These are phyloP conservation scores for Mycena venus DNA, from an alignment of 768 basidiomycete species.

Conservation along the genomic window DNA sequence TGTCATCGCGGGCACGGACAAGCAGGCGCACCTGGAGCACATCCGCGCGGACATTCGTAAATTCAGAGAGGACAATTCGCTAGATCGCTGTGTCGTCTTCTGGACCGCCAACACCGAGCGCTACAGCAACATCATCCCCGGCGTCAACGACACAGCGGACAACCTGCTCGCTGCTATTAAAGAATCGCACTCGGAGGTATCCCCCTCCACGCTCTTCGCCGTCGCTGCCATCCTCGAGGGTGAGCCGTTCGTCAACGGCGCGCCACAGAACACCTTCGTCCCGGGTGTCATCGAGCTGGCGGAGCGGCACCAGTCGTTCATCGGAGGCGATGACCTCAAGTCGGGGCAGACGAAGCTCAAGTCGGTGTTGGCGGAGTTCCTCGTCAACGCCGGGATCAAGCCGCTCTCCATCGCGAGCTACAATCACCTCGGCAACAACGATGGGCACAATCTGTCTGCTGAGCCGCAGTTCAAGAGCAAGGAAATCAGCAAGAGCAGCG, in stretches of 20 bases:
- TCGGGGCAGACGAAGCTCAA: conserved; percentile 98
- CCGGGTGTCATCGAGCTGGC: conserved; percentile 95
- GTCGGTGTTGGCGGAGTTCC: conserved; percentile 96
- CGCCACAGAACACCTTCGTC: conserved; percentile 99
- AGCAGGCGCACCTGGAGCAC: conserved; percentile 91
- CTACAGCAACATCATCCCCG: conserved; percentile 94
- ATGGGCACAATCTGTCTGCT: conserved; percentile 91
- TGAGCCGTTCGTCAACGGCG: conserved; percentile 96
- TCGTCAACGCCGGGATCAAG: conserved; percentile 99
- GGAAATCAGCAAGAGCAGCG: conserved; percentile 97
- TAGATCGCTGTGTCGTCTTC: conserved; percentile 94
- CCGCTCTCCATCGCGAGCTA: conserved; percentile 97
- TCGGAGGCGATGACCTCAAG: conserved; percentile 98
- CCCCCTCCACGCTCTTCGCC: conserved; percentile 95
- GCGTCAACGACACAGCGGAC: conserved; percentile 95
- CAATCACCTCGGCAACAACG: conserved; percentile 99
- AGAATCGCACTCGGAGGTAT: conserved; percentile 89
- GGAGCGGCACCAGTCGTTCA: conserved; percentile 90
- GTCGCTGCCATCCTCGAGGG: conserved; percentile 96
- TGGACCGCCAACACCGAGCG: conserved; percentile 99
- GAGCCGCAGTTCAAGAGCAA: conserved; percentile 97
- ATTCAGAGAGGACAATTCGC: conserved; percentile 86
- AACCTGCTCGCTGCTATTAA: conserved; percentile 88
- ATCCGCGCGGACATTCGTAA: conserved; percentile 94
- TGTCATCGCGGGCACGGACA: conserved; percentile 86